phyloP scores from a whole-genome alignment of 805 yeast species.

The Ogataea henricii region DNA sequence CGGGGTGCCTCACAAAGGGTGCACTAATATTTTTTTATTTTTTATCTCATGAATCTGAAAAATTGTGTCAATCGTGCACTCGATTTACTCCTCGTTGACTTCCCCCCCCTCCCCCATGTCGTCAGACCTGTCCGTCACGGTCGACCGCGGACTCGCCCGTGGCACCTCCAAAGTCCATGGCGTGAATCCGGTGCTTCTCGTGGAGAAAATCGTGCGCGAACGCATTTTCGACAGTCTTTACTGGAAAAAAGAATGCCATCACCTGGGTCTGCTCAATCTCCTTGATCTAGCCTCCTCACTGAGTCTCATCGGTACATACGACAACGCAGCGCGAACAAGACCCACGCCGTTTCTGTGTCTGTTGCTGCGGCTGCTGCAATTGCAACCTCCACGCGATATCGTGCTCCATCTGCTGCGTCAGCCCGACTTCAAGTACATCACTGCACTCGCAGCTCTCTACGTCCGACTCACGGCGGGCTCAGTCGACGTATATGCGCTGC shows the following conservation, averaged over 20 bases:
- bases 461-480: slow-evolving; percentile 49
- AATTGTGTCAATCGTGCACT: too few relatives aligned
- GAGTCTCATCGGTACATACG: slow-evolving; percentile 50
- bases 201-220: slow-evolving; percentile 61
- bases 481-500: slow-evolving; percentile 45
- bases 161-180: slow-evolving; percentile 40
- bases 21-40: too few relatives aligned
- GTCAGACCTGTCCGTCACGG: slow-evolving; percentile 19
- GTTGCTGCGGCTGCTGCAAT: slow-evolving; percentile 71
- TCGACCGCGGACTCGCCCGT: slow-evolving; percentile 39
- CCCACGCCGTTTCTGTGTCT: slow-evolving; percentile 80
- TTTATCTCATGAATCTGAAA: too few relatives aligned
- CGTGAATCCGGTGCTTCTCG: slow-evolving; percentile 48
- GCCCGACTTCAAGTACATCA: slow-evolving; percentile 73
- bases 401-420: slow-evolving; percentile 57
- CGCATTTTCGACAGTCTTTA: slow-evolving; percentile 56
- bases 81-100: too few relatives aligned
- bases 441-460: slow-evolving; percentile 70
- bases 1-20: too few relatives aligned
- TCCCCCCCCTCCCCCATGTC: neutral
- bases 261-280: slow-evolving; percentile 43
- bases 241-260: slow-evolving; percentile 59
- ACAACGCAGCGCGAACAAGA: slow-evolving; percentile 43
- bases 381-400: slow-evolving; percentile 66
- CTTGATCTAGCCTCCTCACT: slow-evolving; percentile 47